Evolutionary conservation across 83 land plant species (phyloP), one percentile per base, ranked within the genome.

Genomic region (Larix sibirica): DNA sequence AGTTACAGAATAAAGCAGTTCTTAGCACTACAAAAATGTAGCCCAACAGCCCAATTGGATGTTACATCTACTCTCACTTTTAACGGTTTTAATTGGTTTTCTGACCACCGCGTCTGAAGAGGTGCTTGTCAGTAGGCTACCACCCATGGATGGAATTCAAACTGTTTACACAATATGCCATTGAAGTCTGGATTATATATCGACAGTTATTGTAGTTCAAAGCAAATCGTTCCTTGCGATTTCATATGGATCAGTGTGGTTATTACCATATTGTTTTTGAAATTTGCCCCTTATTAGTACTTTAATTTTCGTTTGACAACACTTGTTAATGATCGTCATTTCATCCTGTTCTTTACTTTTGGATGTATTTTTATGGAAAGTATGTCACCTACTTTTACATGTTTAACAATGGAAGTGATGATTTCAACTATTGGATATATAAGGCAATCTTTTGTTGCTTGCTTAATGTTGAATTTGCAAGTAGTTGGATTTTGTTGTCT

Each of bases 371-470:
- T 20, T 9, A n/a, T 21, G 77, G 54, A 73, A 42, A 73, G 50
- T 21, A 1, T 74, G 47, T 44, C 13, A 44, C 58, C 58, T 44
- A n/a, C n/a, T 21, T 74, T 3, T 74, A n/a, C 56, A 38, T 74
- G 40, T 26, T 4, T 5, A n/a, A 44, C 13, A 3, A 10, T 44
- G 44, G 77, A 54, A 74, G 21, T 42, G 9, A 21, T 21, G 47
- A 44, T 9, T 73, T 73, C 26, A 44, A 73, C 16, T n/a, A 44
- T 6, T 40, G 47, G 77, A 21, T 50, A 40, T 73, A 14, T 44
- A 23, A 74, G 77, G 26, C 47, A 14, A 73, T 73, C 14, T 73
- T 74, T 54, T 74, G 77, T 44, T 71, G 21, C 54, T 74, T 44
- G 26, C 13, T 17, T 12, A 73, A n/a, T 3, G 58, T 73, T 44